These are phyloP conservation scores for Whalleya microplaca DNA, from an alignment of 2,329 filamentous ascomycete species.

Conservation along the genomic window DNA sequence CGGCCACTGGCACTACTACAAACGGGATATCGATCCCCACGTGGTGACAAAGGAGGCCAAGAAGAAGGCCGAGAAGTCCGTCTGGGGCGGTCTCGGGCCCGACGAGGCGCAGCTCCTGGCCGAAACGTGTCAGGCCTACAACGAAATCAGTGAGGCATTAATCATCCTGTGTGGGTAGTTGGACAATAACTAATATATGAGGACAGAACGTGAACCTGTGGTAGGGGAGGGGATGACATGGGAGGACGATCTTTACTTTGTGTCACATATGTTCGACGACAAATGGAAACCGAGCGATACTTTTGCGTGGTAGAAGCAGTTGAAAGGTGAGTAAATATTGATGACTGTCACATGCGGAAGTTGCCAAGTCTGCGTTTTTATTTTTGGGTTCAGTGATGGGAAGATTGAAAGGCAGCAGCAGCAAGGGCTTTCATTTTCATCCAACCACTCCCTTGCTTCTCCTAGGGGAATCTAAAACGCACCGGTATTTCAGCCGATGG, in stretches of 20 bases:
- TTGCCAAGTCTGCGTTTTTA: neutral
- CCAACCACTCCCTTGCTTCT: neutral
- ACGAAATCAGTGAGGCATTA: conserved; percentile 26
- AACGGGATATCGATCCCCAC: conserved; percentile 39
- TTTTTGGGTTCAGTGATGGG: neutral
- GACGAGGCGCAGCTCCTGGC: conserved; percentile 41
- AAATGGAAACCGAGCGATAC: conserved; percentile 41
- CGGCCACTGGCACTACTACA: conserved; percentile 56
- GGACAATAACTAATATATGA: conserved; percentile 2
- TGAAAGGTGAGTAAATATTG: neutral
- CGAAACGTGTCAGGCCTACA: conserved; percentile 33
- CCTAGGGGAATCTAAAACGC: no score
- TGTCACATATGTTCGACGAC: conserved; percentile 50
- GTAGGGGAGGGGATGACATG: conserved; percentile 32
- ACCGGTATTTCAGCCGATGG: no score
- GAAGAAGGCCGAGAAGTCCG: conserved; percentile 32
- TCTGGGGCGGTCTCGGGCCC: conserved; percentile 35
- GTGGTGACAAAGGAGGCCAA: conserved; percentile 30
- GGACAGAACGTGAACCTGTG: conserved; percentile 6
- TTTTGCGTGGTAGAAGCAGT: conserved; percentile 13
- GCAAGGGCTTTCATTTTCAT: neutral
- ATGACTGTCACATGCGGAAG: neutral
- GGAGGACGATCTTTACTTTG: conserved; percentile 50
- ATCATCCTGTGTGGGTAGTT: neutral
- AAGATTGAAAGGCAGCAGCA: neutral